These are phyloP conservation scores for Backusella mclennaniae DNA, from an alignment of 192 early-diverging fungal genomes.

Conservation along the genomic window DNA sequence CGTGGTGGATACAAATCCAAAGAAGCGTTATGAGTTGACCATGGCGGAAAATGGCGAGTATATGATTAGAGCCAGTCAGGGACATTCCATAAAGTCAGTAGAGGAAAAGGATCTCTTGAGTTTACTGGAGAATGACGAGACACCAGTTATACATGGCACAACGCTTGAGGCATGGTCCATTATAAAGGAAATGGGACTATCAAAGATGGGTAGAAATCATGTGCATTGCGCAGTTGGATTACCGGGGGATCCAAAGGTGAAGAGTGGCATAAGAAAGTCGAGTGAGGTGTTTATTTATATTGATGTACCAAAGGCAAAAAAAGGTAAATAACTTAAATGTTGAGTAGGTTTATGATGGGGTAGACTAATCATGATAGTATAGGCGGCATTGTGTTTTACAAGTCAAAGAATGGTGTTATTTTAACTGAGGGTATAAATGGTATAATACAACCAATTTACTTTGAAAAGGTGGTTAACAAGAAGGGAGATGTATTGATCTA, in stretches of 20 bases:
- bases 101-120: constrained; percentile 30
- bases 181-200: constrained; percentile 60
- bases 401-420: constrained; percentile 80
- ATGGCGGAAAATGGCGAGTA: constrained; percentile 42
- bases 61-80: constrained; percentile 85
- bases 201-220: constrained; percentile 81
- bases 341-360: too few species aligned
- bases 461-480: constrained; percentile 53
- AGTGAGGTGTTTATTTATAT: constrained; percentile 81
- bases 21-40: constrained; percentile 75
- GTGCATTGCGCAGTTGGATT: constrained; percentile 85
- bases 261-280: constrained; percentile 61
- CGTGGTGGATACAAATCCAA: constrained; percentile 76
- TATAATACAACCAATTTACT: constrained; percentile 63
- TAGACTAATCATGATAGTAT: not conserved
- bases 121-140: constrained; percentile 26
- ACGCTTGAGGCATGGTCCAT: constrained; percentile 44
- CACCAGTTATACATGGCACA: constrained; percentile 72
- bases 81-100: constrained; percentile 64
- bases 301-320: constrained; percentile 65
- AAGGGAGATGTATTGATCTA: constrained; percentile 8
- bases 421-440: constrained; percentile 72
- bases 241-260: constrained; percentile 64
- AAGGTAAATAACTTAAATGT: constrained; percentile 37
- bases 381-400: constrained; percentile 78